Evolutionary conservation across 108 stramenopile genomes (phyloP), one percentile per base, ranked within the genome.

Genomic region (Asterionellopsis glacialis): DNA sequence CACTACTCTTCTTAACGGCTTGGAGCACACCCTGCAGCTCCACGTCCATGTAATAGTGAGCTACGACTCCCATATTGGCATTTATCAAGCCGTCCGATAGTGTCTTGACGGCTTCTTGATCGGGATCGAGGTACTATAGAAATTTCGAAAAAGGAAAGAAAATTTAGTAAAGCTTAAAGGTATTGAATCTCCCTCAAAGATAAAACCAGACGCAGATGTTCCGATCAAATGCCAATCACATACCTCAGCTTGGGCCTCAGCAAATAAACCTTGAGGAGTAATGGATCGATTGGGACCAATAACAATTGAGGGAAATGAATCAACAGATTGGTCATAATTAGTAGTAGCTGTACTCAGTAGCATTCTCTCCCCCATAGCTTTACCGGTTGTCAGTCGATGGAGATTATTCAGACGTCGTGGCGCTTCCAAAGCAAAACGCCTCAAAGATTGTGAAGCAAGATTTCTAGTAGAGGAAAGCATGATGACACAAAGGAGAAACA

Each of bases 31-130:
- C 92, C 68, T 97, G 96, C 55, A 97, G 67, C 73, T 97, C 96
- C 24, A 95, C 94, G 65, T 97, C 96, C 96, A 97, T 97, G 80
- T 97, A 97, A 65, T 93, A 97, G 59, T 97, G 96, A 10, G 95
- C 96, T 12, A 96, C 95, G 57, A 97, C 82, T 23, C 95, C 94
- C 61, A 92, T 81, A 41, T 95, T 87, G 21, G 77, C 71, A 16
- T 65, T 49, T 21, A 79, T 39, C 27, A 97, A 72, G 11, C 63
- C 61, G 39, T 65, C 65, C 18, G 82, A 58, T 14, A 96, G 61
- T 4, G 61, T 57, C 14, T 64, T 68, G 43, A 97, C 94, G 13
- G 73, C 60, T 0, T 79, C 73, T 15, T 70, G 61, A 55, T 89
- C 88, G 0, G 93, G 93, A 48, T 88, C 76, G 42, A 94, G 76